A percentile compares a stretch with the other conserved stretches of the same genome.
Conservation (phyloP, 148 eudicot species). For the Nepenthes gracilis region DNA sequence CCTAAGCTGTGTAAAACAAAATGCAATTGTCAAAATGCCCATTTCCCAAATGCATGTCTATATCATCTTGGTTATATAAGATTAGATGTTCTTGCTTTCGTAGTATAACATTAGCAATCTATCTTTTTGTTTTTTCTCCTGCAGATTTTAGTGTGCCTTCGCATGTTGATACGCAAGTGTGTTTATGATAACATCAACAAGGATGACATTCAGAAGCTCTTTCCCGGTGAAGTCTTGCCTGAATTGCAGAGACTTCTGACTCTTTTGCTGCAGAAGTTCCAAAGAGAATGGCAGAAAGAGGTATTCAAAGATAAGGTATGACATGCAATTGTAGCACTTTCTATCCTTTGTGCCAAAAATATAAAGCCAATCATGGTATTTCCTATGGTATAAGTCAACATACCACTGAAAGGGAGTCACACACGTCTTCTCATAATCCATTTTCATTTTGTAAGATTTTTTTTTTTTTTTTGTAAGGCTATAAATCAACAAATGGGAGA, state of each 20-base stretch:
- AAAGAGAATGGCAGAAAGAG: neutral
- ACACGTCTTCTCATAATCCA: too few relatives aligned
- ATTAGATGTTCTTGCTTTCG: neutral
- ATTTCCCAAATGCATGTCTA: too few relatives aligned
- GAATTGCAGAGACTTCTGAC: neutral
- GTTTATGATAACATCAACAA: slow-evolving; percentile 1
- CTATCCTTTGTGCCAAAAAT: too few relatives aligned
- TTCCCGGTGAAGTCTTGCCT: neutral
- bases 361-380: neutral
- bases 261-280: neutral
- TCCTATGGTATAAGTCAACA: neutral
- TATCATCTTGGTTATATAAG: neutral
- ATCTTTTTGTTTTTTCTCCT: neutral
- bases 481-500: too few relatives aligned
- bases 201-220: neutral
- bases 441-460: too few relatives aligned
- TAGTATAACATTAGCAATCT: neutral
- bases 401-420: too few relatives aligned
- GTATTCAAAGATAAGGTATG: neutral
- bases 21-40: too few relatives aligned
- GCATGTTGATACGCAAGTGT: neutral
- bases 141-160: slow-evolving; percentile 1
- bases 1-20: too few relatives aligned
- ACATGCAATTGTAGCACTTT: neutral
- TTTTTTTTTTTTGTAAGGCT: too few relatives aligned